Evolutionary conservation across 2,329 filamentous ascomycete genomes (phyloP).

Genomic region (Diaporthe humulicola): DNA sequence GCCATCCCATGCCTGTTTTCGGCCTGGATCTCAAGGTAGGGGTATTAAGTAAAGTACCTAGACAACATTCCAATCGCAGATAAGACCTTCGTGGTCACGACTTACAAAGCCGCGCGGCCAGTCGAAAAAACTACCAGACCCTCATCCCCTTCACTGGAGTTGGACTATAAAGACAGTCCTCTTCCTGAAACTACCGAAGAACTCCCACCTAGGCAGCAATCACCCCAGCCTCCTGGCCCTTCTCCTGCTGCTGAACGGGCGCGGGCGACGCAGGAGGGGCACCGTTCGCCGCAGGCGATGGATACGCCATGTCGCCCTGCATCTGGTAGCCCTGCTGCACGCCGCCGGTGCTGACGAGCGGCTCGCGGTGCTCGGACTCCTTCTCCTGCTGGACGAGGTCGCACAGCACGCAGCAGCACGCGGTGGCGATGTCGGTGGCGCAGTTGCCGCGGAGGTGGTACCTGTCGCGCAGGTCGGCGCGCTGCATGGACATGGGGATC

Average conservation of each 20-base stretch:
- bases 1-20: too few species aligned
- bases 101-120: too few species aligned
- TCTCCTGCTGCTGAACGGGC: constrained; percentile 2
- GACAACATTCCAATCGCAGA: too few species aligned
- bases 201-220: not conserved
- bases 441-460: constrained; percentile 61
- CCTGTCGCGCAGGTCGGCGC: constrained; percentile 58
- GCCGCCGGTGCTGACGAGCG: constrained; percentile 38
- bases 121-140: too few species aligned
- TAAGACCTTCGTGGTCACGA: too few species aligned
- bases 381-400: constrained; percentile 61
- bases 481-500: constrained; percentile 60
- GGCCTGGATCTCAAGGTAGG: too few species aligned
- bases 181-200: not conserved
- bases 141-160: too few species aligned
- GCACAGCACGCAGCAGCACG: constrained; percentile 62
- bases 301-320: constrained; percentile 46
- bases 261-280: not conserved
- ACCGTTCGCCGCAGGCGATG: not conserved
- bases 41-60: too few species aligned
- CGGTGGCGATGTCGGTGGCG: constrained; percentile 55
- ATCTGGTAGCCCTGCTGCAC: constrained; percentile 50
- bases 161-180: not conserved
- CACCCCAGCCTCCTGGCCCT: not conserved
- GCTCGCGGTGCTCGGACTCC: constrained; percentile 57